These are phyloP conservation scores for Carnegiea gigantea DNA, from an alignment of 179 eudicot species.

Conservation along the genomic window DNA sequence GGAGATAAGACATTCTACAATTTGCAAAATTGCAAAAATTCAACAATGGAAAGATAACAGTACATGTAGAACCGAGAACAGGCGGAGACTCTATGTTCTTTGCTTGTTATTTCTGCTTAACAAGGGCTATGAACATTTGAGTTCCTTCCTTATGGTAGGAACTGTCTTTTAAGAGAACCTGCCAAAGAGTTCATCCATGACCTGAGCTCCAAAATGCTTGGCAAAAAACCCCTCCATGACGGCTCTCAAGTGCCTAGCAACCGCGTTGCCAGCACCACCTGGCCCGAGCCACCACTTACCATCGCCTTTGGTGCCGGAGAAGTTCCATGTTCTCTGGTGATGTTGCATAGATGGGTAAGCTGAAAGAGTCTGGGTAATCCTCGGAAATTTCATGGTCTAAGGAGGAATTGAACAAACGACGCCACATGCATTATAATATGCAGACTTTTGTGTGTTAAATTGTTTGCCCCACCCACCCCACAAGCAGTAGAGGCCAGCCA, in stretches of 20 bases:
- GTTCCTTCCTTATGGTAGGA: background rate
- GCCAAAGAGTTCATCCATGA: background rate
- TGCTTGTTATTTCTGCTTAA: background rate
- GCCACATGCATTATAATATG: no score
- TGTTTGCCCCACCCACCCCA: no score
- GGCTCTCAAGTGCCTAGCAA: background rate
- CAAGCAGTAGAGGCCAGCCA: no score
- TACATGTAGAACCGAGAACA: no score
- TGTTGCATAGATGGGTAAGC: constrained; percentile 30
- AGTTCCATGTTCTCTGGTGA: constrained; percentile 24
- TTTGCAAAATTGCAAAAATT: no score
- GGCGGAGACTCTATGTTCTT: background rate
- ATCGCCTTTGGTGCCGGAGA: background rate
- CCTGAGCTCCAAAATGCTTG: background rate
- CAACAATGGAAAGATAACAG: no score
- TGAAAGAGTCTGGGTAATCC: constrained; percentile 26
- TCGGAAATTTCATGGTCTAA: no score
- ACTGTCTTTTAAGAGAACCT: background rate
- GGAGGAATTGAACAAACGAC: no score
- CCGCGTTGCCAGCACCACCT: background rate
- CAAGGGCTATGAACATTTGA: constrained; percentile 1
- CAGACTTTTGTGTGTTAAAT: no score
- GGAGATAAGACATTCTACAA: no score
- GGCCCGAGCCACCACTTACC: background rate
- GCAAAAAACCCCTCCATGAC: background rate